A percentile compares a stretch with the other conserved stretches of the same genome.
Evolutionary conservation across 805 yeast species (phyloP).

Genomic region (Lipomyces yamanashiensis): DNA sequence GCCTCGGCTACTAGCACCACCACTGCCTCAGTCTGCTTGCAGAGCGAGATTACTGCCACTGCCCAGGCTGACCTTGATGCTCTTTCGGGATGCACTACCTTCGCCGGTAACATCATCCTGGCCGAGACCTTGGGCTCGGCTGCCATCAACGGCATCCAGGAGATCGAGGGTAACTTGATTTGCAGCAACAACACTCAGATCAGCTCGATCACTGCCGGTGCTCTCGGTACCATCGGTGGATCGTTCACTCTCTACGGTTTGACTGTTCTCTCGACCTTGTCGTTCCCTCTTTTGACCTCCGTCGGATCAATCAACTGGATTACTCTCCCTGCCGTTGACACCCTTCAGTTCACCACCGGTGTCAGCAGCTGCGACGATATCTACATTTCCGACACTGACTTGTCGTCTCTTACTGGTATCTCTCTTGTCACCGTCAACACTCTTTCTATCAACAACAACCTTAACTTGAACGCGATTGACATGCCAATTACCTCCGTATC

Average conservation of each 20-base stretch:
- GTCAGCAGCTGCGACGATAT: constrained; percentile 75
- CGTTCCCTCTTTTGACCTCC: constrained; percentile 76
- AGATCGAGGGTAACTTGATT: constrained; percentile 74
- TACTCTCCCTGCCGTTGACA: constrained; percentile 82
- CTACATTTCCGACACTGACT: constrained; percentile 51
- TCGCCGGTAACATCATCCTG: constrained; percentile 78
- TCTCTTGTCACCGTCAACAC: constrained; percentile 46
- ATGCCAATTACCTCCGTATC: constrained; percentile 75
- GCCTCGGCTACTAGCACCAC: constrained; percentile 4
- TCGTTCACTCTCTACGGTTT: constrained; percentile 63
- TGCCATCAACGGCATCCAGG: constrained; percentile 70
- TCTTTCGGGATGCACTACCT: constrained; percentile 73
- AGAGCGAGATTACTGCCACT: constrained; percentile 68
- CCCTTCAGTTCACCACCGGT: constrained; percentile 69
- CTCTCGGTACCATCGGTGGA: constrained; percentile 75
- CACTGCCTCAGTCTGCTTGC: constrained; percentile 31
- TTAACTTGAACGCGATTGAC: constrained; percentile 64
- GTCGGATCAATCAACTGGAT: constrained; percentile 81
- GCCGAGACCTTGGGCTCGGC: constrained; percentile 52
- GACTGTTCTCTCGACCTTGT: constrained; percentile 67
- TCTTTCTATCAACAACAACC: constrained; percentile 86
- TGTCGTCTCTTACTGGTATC: constrained; percentile 49
- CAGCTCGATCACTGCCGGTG: constrained; percentile 73
- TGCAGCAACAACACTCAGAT: constrained; percentile 69
- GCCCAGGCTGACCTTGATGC: constrained; percentile 77